phyloP scores from a whole-genome alignment of 495 filamentous ascomycete genomes.

The Amphirosellinia nigrospora region DNA sequence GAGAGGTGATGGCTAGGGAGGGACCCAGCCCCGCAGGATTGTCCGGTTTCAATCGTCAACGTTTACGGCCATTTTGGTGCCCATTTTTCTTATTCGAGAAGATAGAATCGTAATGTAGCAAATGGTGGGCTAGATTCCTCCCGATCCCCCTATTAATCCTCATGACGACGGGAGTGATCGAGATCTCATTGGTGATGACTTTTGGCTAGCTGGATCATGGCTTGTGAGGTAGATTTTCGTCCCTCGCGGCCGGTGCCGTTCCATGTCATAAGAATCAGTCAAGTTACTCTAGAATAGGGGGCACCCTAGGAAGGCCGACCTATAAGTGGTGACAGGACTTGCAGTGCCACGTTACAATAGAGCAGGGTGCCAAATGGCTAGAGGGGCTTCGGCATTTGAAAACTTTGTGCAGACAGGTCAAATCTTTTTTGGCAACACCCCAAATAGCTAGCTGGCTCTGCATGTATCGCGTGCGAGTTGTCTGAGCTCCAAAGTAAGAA shows the following conservation, averaged over 20 bases:
- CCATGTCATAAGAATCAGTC: not conserved
- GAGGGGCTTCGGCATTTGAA: slow-evolving; percentile 29
- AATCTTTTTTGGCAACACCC: not conserved
- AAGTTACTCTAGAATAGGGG: not conserved
- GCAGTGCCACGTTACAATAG: slow-evolving; percentile 28
- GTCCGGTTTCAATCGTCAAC: slow-evolving; percentile 1
- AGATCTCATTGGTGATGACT: slow-evolving; percentile 17
- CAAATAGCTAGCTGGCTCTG: slow-evolving; percentile 1
- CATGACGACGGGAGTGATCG: not conserved
- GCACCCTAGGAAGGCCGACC: not conserved
- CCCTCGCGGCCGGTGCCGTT: slow-evolving; percentile 15
- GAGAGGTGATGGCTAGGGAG: slow-evolving; percentile 5
- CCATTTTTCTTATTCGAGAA: slow-evolving; percentile 1
- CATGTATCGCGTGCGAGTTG: slow-evolving; percentile 11
- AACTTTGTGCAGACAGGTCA: not conserved
- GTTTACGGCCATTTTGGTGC: not conserved
- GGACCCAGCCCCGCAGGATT: not conserved
- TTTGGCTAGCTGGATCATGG: not conserved
- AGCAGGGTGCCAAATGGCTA: slow-evolving; percentile 22
- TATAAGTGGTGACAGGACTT: slow-evolving; percentile 22
- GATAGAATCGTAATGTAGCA: slow-evolving; percentile 7
- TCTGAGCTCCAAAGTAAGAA: not conserved
- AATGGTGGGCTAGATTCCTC: slow-evolving; percentile 7
- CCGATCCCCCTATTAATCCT: not conserved
- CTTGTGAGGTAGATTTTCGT: slow-evolving; percentile 15